These are phyloP conservation scores for Lomentospora prolificans DNA, from an alignment of 2,329 filamentous ascomycete species.

Conservation along the genomic window DNA sequence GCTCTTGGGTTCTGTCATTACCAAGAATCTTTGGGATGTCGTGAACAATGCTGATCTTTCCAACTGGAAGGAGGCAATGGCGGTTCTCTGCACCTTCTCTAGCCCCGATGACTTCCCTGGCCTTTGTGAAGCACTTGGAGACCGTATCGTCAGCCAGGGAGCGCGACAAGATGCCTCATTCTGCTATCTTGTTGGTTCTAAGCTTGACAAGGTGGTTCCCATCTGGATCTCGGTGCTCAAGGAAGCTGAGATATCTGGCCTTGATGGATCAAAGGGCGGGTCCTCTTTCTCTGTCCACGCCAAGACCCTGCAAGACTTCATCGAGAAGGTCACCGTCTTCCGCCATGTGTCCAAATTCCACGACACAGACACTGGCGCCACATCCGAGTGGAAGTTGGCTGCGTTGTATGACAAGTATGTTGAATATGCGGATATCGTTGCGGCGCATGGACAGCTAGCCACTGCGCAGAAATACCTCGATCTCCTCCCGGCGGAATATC, in stretches of 20 bases:
- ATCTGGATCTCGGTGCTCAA: constrained; percentile 90
- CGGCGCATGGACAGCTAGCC: constrained; percentile 75
- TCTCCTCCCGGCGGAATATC: constrained; percentile 73
- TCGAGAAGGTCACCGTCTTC: constrained; percentile 98
- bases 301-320: constrained; percentile 78
- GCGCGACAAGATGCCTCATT: constrained; percentile 86
- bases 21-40: constrained; percentile 96
- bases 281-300: constrained; percentile 90
- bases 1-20: constrained; percentile 80
- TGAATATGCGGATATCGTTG: constrained; percentile 92
- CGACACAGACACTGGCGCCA: constrained; percentile 62
- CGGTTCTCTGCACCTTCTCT: constrained; percentile 89
- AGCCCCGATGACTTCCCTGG: constrained; percentile 86
- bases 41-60: constrained; percentile 90
- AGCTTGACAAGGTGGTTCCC: constrained; percentile 89
- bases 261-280: constrained; percentile 60
- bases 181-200: constrained; percentile 91
- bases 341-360: constrained; percentile 86
- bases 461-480: constrained; percentile 87
- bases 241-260: constrained; percentile 67
- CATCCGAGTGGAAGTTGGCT: constrained; percentile 79
- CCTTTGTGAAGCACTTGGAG: constrained; percentile 88
- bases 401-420: constrained; percentile 89
- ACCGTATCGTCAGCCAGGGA: constrained; percentile 71
- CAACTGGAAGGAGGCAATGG: constrained; percentile 97